These are phyloP conservation scores for Protostelium mycophagum DNA, from an alignment of 78 protist species.

Conservation along the genomic window DNA sequence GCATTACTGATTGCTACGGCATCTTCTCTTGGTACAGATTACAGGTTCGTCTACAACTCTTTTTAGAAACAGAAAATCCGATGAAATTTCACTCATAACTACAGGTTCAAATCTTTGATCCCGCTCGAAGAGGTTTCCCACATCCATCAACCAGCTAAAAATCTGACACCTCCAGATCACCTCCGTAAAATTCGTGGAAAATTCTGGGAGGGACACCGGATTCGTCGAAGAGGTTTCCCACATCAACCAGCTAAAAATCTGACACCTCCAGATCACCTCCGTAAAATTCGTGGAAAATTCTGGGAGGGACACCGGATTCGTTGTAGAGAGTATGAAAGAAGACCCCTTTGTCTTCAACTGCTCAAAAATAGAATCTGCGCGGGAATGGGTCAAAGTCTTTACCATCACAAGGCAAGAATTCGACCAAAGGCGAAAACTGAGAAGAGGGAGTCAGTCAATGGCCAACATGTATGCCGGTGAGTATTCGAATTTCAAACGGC, in stretches of 20 bases:
- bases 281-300: not conserved
- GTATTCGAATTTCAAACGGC: not conserved
- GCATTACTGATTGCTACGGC: not conserved
- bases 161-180: no score
- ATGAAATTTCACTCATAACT: not conserved
- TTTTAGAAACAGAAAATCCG: not conserved
- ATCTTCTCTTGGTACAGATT: not conserved
- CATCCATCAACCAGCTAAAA: no score
- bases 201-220: not conserved
- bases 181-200: not conserved
- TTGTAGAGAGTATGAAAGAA: no score
- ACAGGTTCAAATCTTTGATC: no score
- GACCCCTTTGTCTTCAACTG: not conserved
- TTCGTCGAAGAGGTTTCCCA: not conserved
- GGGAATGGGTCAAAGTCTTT: not conserved
- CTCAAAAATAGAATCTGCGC: not conserved
- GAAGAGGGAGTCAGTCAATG: not conserved
- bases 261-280: no score
- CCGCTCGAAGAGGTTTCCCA: no score
- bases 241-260: not conserved
- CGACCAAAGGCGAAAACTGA: not conserved
- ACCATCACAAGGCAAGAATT: not conserved
- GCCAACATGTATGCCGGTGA: not conserved
- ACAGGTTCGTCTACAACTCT: not conserved
- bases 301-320: not conserved